These are phyloP conservation scores for Strigomonas culicis DNA, from an alignment of 208 protist species.

Conservation along the genomic window DNA sequence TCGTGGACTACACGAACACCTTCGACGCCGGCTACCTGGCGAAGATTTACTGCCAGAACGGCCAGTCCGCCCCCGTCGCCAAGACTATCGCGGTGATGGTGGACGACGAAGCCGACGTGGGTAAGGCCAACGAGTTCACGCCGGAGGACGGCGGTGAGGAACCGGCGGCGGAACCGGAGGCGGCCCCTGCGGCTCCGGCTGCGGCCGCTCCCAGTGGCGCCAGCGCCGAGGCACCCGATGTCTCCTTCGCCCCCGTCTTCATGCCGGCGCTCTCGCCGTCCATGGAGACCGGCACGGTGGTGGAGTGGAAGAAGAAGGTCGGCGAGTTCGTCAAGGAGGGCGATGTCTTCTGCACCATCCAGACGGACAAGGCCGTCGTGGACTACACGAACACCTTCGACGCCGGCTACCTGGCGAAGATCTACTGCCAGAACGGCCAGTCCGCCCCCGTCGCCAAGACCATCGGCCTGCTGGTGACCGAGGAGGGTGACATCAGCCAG, in stretches of 20 bases:
- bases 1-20: slow-evolving; percentile 94
- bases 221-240: slow-evolving; percentile 7
- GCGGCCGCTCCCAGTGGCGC: slow-evolving; percentile 18
- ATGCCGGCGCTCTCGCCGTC: slow-evolving; percentile 91
- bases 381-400: slow-evolving; percentile 95
- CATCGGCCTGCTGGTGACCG: slow-evolving; percentile 85
- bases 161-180: slow-evolving; percentile 14
- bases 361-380: slow-evolving; percentile 98
- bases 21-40: slow-evolving; percentile 94
- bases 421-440: slow-evolving; percentile 82
- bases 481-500: slow-evolving; percentile 67
- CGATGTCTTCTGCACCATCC: slow-evolving; percentile 92
- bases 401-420: slow-evolving; percentile 94
- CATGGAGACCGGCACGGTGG: slow-evolving; percentile 83
- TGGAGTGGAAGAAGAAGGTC: slow-evolving; percentile 90
- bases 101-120: slow-evolving; percentile 73
- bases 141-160: slow-evolving; percentile 33
- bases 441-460: slow-evolving; percentile 73
- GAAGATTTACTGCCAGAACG: slow-evolving; percentile 90
- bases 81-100: slow-evolving; percentile 89
- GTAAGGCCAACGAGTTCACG: slow-evolving; percentile 49
- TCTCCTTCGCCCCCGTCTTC: slow-evolving; percentile 68
- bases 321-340: slow-evolving; percentile 92
- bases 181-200: slow-evolving; percentile 24
- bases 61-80: slow-evolving; percentile 67